Base-by-base conservation (phyloP, 768 basidiomycete genomes). In the Tulasnella calospora region DNA sequence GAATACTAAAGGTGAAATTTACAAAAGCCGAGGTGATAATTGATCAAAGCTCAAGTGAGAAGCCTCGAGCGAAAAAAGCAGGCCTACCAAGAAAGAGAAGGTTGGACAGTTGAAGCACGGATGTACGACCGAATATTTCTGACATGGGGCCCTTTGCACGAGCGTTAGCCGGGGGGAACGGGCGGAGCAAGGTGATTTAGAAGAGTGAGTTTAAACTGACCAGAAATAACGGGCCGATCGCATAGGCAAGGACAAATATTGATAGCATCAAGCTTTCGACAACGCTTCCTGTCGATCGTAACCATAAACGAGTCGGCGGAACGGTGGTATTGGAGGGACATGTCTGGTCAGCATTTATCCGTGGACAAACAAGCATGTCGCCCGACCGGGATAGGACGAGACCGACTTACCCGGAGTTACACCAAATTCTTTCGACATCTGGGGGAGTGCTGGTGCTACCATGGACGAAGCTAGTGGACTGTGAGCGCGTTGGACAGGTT, bases 391-490 rank as follows among this genome's bases (percentile, higher is more conserved):
- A 30, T 33, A 33, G 2, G 30, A 35, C 15, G 2, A 78, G 40
- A 71, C 10, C 69, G 27, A 40, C 44, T 72, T 44, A 78, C 71
- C 77, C 41, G 71, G 41, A 41, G 87, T 89, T 36, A 93, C 87
- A 0, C 88, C 86, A 79, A 94, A 90, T 27, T 89, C 83, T 3
- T 82, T 78, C 2, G 86, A 90, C 0, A 94, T 81, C 74, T 89
- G 86, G 9, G 77, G 77, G 7, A 78, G 40, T 0, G 92, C 92
- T 0, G 92, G 92, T 0, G 93, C 90, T 1, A 93, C 85, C 89
- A 92, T 92, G 5, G 92, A 89, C 5, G 93, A 94, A 0, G 92
- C 89, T 0, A 93, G 85, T 0, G 92, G 91, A 9, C 86, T 86
- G 46, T 38, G 7, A 44, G 44, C 44, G 73, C 23, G n/a, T 36